Conservation (phyloP, 805 yeast genomes). For the Starmerella apicola region DNA sequence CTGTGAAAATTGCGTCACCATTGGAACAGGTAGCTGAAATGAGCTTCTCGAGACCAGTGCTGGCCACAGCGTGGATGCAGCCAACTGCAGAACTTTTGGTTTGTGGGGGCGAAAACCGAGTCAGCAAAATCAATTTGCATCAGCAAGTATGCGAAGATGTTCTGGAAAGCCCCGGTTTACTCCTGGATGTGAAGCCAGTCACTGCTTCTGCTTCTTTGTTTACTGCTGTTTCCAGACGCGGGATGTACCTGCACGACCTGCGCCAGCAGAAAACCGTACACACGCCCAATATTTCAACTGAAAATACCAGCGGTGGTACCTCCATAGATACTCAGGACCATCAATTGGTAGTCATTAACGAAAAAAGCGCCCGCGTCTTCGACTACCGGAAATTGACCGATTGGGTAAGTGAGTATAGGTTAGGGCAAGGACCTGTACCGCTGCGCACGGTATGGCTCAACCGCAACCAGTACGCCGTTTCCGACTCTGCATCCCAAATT, state of each 20-base stretch:
- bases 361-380: background rate
- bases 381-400: background rate
- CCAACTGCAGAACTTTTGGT: background rate
- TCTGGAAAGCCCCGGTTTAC: background rate
- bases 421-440: background rate
- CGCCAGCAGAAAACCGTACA: no score
- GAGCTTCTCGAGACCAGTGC: conserved; percentile 6
- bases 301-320: conserved; percentile 1
- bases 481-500: conserved; percentile 8
- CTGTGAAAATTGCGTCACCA: background rate
- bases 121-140: background rate
- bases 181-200: background rate
- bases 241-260: no score
- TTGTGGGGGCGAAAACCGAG: conserved; percentile 9
- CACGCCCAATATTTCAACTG: no score
- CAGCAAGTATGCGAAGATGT: background rate
- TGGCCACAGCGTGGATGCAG: conserved; percentile 5
- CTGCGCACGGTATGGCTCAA: conserved; percentile 3
- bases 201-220: no score
- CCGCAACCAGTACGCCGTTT: conserved; percentile 7
- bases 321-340: background rate
- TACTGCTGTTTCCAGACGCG: no score
- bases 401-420: background rate
- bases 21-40: background rate
- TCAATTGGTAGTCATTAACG: background rate